These are phyloP conservation scores for Verticillium zaregamsianum DNA, from an alignment of 2,329 filamentous ascomycete species.

Conservation along the genomic window DNA sequence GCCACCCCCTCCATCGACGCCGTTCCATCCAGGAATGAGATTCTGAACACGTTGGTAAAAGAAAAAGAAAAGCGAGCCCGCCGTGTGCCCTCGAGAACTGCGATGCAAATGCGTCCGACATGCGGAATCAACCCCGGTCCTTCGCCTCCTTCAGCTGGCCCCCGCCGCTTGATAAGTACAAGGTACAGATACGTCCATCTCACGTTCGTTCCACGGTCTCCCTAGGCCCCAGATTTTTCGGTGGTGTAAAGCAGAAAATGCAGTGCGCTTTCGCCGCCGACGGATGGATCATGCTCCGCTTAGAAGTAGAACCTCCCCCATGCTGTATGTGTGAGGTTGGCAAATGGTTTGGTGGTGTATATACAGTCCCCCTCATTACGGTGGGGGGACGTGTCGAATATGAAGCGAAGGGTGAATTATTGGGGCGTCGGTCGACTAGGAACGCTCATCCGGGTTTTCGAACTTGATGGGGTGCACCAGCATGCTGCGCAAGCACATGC, in stretches of 20 bases:
- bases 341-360: not conserved
- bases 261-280: not conserved
- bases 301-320: not conserved
- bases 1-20: not conserved
- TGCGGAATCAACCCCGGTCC: not conserved
- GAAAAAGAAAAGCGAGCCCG: not conserved
- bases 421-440: not conserved
- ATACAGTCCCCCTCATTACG: not conserved
- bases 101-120: not conserved
- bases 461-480: constrained; percentile 78
- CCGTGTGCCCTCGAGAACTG: not conserved
- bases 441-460: constrained; percentile 38
- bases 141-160: not conserved
- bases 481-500: constrained; percentile 77
- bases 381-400: not conserved
- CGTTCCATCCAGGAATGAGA: not conserved
- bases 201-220: not conserved
- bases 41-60: not conserved
- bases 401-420: not conserved
- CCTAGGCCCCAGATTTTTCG: not conserved
- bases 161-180: not conserved
- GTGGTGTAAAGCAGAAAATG: not conserved
- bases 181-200: not conserved
- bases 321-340: not conserved
- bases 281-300: not conserved